Evolutionary conservation across 768 basidiomycete genomes (phyloP), one percentile per base, ranked within the genome.

Genomic region (Pulveroboletus sp.): DNA sequence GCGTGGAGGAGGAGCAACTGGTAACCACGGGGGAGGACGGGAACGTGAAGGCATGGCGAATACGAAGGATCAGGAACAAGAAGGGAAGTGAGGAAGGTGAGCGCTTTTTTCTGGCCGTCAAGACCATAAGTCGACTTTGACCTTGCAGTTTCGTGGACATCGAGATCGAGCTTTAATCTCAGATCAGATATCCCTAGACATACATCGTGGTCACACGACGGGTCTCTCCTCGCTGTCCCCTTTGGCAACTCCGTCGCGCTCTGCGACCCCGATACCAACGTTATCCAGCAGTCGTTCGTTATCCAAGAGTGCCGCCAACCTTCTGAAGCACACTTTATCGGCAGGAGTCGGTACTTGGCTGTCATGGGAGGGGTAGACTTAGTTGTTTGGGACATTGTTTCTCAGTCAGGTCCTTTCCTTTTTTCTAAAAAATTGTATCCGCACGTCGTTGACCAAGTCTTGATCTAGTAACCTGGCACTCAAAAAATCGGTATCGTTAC

Each of bases 191-290:
- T 73, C 43, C 89, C 93, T 27, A 75, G 73, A 45, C 75, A 82
- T 53, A 72, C 79, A 0, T 76, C 82, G 1, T 97, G 93, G 84
- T 90, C 94, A 6, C 77, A 75, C 5, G 97, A 99, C 64, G 86
- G 82, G 9, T 94, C 94, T 6, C 74, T 99, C 27, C 71, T 98
- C 39, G 87, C 86, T 12, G 76, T 94, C 19, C 75, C 84, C 12
- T 76, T 87, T 44, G 82, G 82, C 0, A 62, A 77, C 14, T 79
- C 80, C 50, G 75, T 94, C 44, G 80, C 82, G 6, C 66, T 98
- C 6, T 97, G 88, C 67, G 84, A 92, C 58, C 76, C 89, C 1
- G 58, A 70, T 19, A 81, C 81, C 20, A 85, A 81, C 51, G 66
- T 73, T 20, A 68, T 89, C 14, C 71, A 78, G 17, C 80, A 80